Base-by-base conservation (phyloP, 306 rosid species). In the Cucurbita pepo region DNA sequence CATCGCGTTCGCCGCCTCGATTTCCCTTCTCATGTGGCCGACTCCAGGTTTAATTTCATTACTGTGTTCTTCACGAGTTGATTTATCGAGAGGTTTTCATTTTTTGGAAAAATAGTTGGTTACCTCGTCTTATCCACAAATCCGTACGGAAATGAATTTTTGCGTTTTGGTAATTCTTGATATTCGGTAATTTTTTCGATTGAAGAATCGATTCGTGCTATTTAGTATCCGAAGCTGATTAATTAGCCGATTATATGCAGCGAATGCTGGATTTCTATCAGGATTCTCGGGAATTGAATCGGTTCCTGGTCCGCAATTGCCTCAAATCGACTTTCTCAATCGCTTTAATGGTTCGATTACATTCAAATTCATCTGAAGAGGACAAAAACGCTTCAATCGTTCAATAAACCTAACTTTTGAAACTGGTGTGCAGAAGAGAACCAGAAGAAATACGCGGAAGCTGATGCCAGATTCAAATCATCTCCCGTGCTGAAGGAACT, bases 201-300 rank as follows among this genome's bases (percentile, higher is more conserved):
- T 9, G 11, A 11, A 34, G 7, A 62, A 48, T 52, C 16, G 19
- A 75, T n/a, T 52, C 34, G 4, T 10, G 10, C 14, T 12, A 25
- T 25, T 25, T 22, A n/a, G 63, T 21, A 38, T 10, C 14, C 43
- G 44, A 22, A 37, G 36, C 75, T 78, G 70, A 65, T 37, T 52
- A 37, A 56, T 82, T 77, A 63, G 3, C 50, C 34, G 12, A 36
- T 56, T 22, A 4, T 13, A n/a, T 79, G 77, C 94, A 90, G 98
- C 90, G 43, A 79, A 85, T 77, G 98, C 97, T 22, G 98, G 98
- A 67, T 71, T 93, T 53, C 83, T 93, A 79, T 93, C 96, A 10
- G 98, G 98, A 78, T 86, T 79, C 25, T 12, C 96, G 5, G 98
- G 98, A 74, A 22, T 93, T 76, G 98, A 93, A 76, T 86, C 98